Evolutionary conservation across 108 stramenopile genomes (phyloP).

Genomic region (Skeletonema costatum): DNA sequence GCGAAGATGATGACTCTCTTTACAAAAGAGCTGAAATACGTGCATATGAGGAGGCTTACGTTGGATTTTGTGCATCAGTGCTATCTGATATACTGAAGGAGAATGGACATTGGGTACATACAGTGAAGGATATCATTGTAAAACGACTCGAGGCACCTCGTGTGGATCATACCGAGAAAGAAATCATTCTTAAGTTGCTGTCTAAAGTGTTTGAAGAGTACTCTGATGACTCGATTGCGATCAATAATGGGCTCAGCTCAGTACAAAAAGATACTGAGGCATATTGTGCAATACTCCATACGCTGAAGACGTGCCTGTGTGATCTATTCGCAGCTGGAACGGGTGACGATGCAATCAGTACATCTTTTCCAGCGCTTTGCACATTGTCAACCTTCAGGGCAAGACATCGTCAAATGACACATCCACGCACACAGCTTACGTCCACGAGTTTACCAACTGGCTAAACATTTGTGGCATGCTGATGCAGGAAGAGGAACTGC

Average conservation of each 20-base stretch:
- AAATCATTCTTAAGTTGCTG: constrained; percentile 17
- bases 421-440: constrained; percentile 1
- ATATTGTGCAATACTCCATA: constrained; percentile 4
- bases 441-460: constrained; percentile 23
- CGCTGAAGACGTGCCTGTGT: constrained; percentile 24
- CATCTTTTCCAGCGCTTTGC: constrained; percentile 22
- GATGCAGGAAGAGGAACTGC: not conserved
- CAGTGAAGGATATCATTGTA: not conserved
- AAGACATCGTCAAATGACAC: not conserved
- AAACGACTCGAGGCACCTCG: not conserved
- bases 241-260: not conserved
- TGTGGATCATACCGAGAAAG: not conserved
- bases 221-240: not conserved
- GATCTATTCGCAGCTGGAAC: not conserved
- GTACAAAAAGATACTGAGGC: not conserved
- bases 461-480: constrained; percentile 1
- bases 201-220: constrained; percentile 14
- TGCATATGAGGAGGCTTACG: constrained; percentile 30
- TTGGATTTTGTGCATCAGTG: constrained; percentile 17
- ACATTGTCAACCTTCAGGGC: not conserved
- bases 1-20: constrained; percentile 12
- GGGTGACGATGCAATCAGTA: not conserved
- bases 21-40: constrained; percentile 28
- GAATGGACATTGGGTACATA: not conserved
- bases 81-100: constrained; percentile 13